Evolutionary conservation across 768 basidiomycete species (phyloP).

Genomic region (Clitopilus passeckerianus): DNA sequence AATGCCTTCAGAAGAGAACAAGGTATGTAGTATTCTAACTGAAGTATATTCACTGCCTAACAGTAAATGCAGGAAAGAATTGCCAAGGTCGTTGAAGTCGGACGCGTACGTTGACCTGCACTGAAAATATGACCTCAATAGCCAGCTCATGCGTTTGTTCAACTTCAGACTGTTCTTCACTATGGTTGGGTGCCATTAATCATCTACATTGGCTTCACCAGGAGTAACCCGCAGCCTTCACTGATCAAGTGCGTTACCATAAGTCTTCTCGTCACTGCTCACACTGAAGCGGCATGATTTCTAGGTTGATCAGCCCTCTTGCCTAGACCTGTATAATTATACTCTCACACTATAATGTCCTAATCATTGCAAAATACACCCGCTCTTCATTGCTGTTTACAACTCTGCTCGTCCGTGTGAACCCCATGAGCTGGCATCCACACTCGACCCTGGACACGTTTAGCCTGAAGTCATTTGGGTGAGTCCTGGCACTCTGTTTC

Average conservation of each 20-base stretch:
- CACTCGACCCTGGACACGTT: not conserved
- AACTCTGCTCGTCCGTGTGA: not conserved
- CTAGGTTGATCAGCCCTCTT: conserved; percentile 88
- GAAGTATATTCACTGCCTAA: conserved; percentile 5
- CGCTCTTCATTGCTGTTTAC: not conserved
- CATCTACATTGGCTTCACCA: conserved; percentile 91
- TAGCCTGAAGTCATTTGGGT: conserved; percentile 15
- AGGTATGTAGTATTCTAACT: conserved; percentile 35
- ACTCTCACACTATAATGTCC: conserved; percentile 20
- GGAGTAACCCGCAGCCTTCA: conserved; percentile 91
- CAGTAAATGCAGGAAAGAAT: conserved; percentile 66
- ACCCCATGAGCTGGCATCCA: not conserved
- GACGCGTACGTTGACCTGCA: conserved; percentile 53
- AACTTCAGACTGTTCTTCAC: conserved; percentile 74
- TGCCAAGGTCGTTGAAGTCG: conserved; percentile 72
- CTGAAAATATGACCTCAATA: not conserved
- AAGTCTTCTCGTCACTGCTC: not conserved
- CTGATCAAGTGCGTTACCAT: conserved; percentile 80
- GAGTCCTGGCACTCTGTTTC: conserved; percentile 14
- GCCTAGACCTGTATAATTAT: conserved; percentile 42
- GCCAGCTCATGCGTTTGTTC: conserved; percentile 1
- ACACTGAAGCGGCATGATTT: conserved; percentile 5
- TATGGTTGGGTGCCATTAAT: conserved; percentile 97
- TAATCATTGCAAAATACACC: conserved; percentile 14
- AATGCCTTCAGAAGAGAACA: conserved; percentile 92